Evolutionary conservation across 177 flowering plant genomes (phyloP), one percentile per base, ranked within the genome.

Genomic region (Telopea speciosissima): DNA sequence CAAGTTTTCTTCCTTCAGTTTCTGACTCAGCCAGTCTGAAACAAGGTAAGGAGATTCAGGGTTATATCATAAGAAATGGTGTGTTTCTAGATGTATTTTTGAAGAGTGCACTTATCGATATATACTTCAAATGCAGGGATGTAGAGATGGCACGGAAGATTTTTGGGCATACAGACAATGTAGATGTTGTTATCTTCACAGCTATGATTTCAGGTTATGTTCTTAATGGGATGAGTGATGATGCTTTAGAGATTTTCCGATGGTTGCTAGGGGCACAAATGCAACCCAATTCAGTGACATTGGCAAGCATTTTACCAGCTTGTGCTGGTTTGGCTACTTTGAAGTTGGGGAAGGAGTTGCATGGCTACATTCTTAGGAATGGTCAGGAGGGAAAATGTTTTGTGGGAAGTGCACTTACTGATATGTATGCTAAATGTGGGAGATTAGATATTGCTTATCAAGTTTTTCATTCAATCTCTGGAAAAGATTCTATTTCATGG

Each of bases 361-460:
- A 90, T 76, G 73, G 80, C 64, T 56, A 77, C 80, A 83, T 85
- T 65, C 73, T 90, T 45, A 88, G 81, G 77, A 81, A 78, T 72
- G 83, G 79, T 44, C 72, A 79, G 44, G 84, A 79, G 12, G 63
- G 31, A 19, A 73, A 66, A 54, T 80, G 83, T 75, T 83, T 79
- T 73, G 89, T 88, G 11, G 86, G 78, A 62, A 82, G 90, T 78
- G 86, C 92, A 40, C 70, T 88, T 17, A 71, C 71, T 25, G 88
- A 88, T 68, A 88, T 88, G 92, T 86, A 90, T 78, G 86, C 92
- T 33, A 90, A 90, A 79, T 90, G 90, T 82, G 95, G 95, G 70
- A 82, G 86, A 75, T 64, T 88, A 80, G 89, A 90, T 78, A 79
- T 87, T 56, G 82, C 89, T 70, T 72, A 56, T 68, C 52, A 62